Evolutionary conservation across 306 rosid genomes (phyloP).

Genomic region (Oxytropis ochrocephala): DNA sequence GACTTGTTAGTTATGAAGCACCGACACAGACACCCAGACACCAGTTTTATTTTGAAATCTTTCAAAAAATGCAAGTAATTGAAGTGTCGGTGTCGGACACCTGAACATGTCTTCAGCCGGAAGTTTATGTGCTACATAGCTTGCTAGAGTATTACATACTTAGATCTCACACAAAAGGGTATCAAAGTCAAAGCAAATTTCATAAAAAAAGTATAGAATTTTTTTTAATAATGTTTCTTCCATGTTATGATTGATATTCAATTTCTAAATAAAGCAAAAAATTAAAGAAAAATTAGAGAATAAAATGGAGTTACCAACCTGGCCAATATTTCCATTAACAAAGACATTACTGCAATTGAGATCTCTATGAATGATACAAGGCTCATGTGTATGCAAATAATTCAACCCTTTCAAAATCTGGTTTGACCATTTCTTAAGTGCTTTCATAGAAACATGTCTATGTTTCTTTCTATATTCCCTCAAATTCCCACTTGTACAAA

Average conservation of each 20-base stretch:
- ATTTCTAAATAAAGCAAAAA: slow-evolving; percentile 16
- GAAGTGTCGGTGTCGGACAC: no score
- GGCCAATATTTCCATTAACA: slow-evolving; percentile 85
- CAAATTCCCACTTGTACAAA: slow-evolving; percentile 81
- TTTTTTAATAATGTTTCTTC: background rate
- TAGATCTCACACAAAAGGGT: slow-evolving; percentile 1
- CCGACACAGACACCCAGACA: no score
- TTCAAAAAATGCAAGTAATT: no score
- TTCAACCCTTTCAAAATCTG: slow-evolving; percentile 74
- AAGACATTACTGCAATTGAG: slow-evolving; percentile 92
- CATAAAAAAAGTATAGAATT: background rate
- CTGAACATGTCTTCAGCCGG: no score
- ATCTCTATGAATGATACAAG: slow-evolving; percentile 94
- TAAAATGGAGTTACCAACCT: slow-evolving; percentile 33
- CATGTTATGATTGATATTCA: background rate
- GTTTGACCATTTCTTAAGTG: slow-evolving; percentile 81
- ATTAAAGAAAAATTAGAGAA: background rate
- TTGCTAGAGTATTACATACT: slow-evolving; percentile 6
- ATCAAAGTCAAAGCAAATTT: background rate
- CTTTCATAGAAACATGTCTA: slow-evolving; percentile 72
- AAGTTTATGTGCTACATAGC: no score
- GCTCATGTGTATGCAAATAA: slow-evolving; percentile 74
- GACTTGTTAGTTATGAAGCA: background rate
- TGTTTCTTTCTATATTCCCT: slow-evolving; percentile 89
- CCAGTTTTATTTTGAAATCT: no score